Percentiles rank a stretch among this genome's conserved stretches.
Conservation (phyloP, 2,329 filamentous ascomycete species). For the Tolypocladium ovalisporum region DNA sequence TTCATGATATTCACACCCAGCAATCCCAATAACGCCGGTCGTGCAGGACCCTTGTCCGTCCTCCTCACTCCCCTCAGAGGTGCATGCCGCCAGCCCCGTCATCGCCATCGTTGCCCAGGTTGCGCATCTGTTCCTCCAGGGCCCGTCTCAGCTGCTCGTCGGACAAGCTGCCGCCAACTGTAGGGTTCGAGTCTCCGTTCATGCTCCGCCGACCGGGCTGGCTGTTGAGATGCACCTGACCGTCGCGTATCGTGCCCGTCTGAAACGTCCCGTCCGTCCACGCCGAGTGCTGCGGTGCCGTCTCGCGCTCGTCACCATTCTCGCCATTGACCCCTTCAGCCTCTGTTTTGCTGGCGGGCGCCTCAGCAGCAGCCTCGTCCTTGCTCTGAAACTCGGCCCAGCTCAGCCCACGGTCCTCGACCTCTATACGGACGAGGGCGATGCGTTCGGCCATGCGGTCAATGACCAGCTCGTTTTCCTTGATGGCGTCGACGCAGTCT, state of each 20-base stretch:
- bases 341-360: conserved; percentile 7
- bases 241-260: conserved; percentile 43
- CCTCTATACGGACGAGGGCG: conserved; percentile 51
- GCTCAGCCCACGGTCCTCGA: conserved; percentile 43
- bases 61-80: conserved; percentile 26
- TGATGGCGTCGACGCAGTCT: conserved; percentile 64
- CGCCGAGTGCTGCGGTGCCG: conserved; percentile 23
- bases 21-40: background rate
- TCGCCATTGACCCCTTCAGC: conserved; percentile 5
- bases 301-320: background rate
- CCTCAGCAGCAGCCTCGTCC: conserved; percentile 27
- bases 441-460: conserved; percentile 57
- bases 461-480: conserved; percentile 61
- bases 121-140: conserved; percentile 43
- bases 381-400: conserved; percentile 46
- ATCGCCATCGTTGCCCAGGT: conserved; percentile 28
- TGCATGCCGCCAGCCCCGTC: conserved; percentile 49
- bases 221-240: conserved; percentile 34
- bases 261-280: conserved; percentile 57
- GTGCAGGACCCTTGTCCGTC: background rate
- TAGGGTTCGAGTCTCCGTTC: background rate
- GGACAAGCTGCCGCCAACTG: conserved; percentile 34
- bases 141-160: conserved; percentile 49
- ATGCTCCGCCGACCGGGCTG: conserved; percentile 9
- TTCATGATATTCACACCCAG: background rate